Base-by-base conservation (phyloP, 176 grass and related monocot genomes). In the Carex littledalei region DNA sequence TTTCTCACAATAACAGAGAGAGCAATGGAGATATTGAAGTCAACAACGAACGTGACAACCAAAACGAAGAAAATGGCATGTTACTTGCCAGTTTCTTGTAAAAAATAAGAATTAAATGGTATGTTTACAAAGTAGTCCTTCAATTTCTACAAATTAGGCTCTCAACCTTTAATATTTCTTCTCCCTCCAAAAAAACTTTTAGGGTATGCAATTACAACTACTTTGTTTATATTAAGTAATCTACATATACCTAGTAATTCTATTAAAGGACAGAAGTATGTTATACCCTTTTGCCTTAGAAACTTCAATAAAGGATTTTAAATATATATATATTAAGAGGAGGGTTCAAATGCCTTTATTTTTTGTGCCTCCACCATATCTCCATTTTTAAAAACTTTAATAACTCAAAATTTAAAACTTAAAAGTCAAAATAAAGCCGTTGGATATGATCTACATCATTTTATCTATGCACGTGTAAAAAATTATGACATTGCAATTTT, bases 11-110 rank as follows among this genome's bases (percentile, higher is more conserved):
- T 10, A 78, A 78, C 74, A 70, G 70, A 74, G 68, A 72, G 5
- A 74, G 8, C 49, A 21, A 22, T 10, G 24, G 20, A 77, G 47
- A 77, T 76, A 78, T 56, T 71, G 68, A 45, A 78, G 74, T 78
- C 74, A 78, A 78, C 74, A 78, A 76, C 74, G 22, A 32, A 78
- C 74, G 74, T 78, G 74, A 57, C 24, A 78, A 57, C 74, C 74
- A 78, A 78, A 76, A 76, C 72, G 47, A 76, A 54, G 6, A 54
- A 76, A 76, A 78, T 56, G 52, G 74, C 52, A 57, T 78, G 74
- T 78, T 56, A 57, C 74, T 3, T 55, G 14, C 4, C 2, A 76
- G 11, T 54, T 76, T 45, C 49, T 31, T 54, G 24, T 32, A 34
- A 34, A 35, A 31, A 5, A 18, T 6, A 17, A 60, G 17, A 17